A percentile compares a stretch with the other conserved stretches of the same genome.
phyloP scores from a whole-genome alignment of 2,329 filamentous ascomycete genomes.

The Cadophora sp. region DNA sequence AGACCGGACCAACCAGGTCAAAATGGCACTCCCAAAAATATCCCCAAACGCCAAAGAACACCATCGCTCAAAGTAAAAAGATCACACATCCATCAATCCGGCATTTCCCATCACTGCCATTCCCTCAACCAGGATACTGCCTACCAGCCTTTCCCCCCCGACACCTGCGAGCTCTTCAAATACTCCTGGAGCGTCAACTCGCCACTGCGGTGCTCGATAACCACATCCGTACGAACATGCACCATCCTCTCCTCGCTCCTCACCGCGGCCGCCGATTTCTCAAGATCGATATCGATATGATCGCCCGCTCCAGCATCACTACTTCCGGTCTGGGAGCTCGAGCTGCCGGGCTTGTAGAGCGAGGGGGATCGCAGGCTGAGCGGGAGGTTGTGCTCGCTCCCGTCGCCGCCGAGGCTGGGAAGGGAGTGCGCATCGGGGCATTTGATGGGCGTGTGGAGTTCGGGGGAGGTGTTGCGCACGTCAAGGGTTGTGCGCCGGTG shows the following conservation, averaged over 20 bases:
- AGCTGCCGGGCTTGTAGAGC: background rate
- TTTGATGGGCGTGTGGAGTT: conserved; percentile 14
- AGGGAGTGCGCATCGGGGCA: conserved; percentile 9
- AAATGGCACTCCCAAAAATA: background rate
- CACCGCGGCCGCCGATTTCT: conserved; percentile 16
- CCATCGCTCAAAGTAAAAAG: conserved; percentile 11
- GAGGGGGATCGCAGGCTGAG: background rate
- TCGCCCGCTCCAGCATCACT: background rate
- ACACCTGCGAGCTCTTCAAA: conserved; percentile 10
- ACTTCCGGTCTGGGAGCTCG: conserved; percentile 5
- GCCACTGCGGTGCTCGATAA: background rate
- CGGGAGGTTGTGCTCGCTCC: conserved; percentile 7
- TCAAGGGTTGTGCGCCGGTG: conserved; percentile 10
- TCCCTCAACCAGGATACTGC: too few relatives aligned
- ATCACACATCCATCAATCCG: too few relatives aligned
- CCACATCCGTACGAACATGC: background rate
- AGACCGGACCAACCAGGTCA: conserved; percentile 8
- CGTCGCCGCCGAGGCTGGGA: background rate
- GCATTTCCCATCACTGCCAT: too few relatives aligned
- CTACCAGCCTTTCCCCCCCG: conserved; percentile 1
- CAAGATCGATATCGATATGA: background rate
- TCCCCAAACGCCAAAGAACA: conserved; percentile 10
- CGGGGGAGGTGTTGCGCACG: conserved; percentile 14
- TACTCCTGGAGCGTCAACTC: conserved; percentile 7
- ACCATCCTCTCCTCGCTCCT: background rate